A percentile compares a stretch with the other conserved stretches of the same genome.
Conservation (phyloP, 805 yeast species). For the Candida mattraensis region DNA sequence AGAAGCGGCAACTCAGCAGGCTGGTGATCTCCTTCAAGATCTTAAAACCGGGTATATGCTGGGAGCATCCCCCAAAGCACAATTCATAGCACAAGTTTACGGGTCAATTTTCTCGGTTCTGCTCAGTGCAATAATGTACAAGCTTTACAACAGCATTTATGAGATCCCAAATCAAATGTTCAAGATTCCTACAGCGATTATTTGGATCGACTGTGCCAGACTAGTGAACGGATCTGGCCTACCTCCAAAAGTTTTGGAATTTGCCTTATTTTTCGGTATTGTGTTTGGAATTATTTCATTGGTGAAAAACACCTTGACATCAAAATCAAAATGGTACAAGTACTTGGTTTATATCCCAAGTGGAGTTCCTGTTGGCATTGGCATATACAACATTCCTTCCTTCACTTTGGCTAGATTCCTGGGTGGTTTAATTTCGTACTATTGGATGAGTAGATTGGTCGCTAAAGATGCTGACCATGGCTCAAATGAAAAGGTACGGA, state of each 20-base stretch:
- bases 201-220: conserved; percentile 96
- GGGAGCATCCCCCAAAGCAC: conserved; percentile 92
- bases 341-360: conserved; percentile 69
- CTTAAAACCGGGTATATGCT: conserved; percentile 88
- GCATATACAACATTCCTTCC: conserved; percentile 90
- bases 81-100: conserved; percentile 83
- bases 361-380: conserved; percentile 97
- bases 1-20: conserved; percentile 99
- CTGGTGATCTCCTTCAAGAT: conserved; percentile 98
- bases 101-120: conserved; percentile 86
- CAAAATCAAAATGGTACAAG: conserved; percentile 27
- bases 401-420: conserved; percentile 90
- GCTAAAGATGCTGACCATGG: conserved; percentile 4
- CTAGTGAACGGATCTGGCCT: conserved; percentile 88
- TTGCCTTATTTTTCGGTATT: conserved; percentile 60
- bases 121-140: conserved; percentile 78
- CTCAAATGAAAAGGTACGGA: conserved; percentile 56
- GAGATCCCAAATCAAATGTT: conserved; percentile 80
- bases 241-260: conserved; percentile 72
- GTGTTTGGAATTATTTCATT: conserved; percentile 70
- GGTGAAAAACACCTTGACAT: conserved; percentile 53
- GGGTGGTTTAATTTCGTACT: conserved; percentile 74
- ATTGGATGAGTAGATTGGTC: conserved; percentile 46
- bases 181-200: conserved; percentile 91
- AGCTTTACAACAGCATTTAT: conserved; percentile 77